These are phyloP conservation scores for Zea mays DNA, from an alignment of 176 grass and related monocot genomes.

Conservation along the genomic window DNA sequence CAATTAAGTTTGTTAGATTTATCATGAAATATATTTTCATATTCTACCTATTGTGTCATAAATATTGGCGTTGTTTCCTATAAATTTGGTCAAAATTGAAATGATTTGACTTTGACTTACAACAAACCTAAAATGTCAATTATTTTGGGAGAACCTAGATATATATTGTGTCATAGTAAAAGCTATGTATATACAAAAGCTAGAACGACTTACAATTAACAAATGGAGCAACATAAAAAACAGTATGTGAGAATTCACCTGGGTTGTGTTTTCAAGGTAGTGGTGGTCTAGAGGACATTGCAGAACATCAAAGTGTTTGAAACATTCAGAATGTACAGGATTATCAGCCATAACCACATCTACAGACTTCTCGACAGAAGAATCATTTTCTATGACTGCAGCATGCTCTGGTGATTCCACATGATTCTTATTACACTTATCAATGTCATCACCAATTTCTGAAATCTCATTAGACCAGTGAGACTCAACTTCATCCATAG, in stretches of 20 bases:
- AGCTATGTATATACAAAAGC: background rate
- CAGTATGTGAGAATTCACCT: slow-evolving; percentile 37
- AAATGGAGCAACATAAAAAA: background rate
- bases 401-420: slow-evolving; percentile 28
- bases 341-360: slow-evolving; percentile 43
- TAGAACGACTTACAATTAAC: background rate
- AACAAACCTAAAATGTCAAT: too few relatives aligned
- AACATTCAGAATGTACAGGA: slow-evolving; percentile 48
- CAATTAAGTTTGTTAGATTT: too few relatives aligned
- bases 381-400: slow-evolving; percentile 35
- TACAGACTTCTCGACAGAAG: slow-evolving; percentile 20
- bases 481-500: slow-evolving; percentile 63
- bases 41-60: too few relatives aligned
- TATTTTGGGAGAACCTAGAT: background rate
- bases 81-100: too few relatives aligned
- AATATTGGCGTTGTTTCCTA: too few relatives aligned
- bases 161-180: background rate
- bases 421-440: slow-evolving; percentile 18
- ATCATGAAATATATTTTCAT: too few relatives aligned
- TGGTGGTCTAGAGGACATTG: slow-evolving; percentile 79
- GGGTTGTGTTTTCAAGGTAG: slow-evolving; percentile 61
- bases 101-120: too few relatives aligned
- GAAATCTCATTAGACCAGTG: slow-evolving; percentile 50
- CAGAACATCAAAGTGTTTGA: slow-evolving; percentile 90
- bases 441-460: slow-evolving; percentile 60